These are phyloP conservation scores for Vitis hybrid DNA, from an alignment of 177 flowering plant genomes.

Conservation along the genomic window DNA sequence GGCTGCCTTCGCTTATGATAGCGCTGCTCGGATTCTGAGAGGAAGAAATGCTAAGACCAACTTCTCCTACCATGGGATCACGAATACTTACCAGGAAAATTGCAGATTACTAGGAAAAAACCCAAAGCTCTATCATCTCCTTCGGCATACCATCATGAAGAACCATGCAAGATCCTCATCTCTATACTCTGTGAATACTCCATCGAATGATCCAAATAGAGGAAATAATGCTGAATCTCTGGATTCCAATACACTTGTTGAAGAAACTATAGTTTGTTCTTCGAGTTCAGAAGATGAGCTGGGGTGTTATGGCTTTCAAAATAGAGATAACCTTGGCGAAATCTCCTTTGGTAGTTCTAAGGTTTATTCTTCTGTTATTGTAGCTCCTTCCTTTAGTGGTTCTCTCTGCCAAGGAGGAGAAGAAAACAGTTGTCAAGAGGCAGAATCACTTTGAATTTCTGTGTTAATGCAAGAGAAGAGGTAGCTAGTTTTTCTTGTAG, in stretches of 20 bases:
- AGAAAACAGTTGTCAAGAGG: no score
- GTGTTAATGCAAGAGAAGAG: not conserved
- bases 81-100: constrained; percentile 20
- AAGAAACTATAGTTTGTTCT: constrained; percentile 43
- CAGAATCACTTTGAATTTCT: no score
- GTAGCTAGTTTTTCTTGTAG: not conserved
- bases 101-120: constrained; percentile 27
- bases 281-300: constrained; percentile 9
- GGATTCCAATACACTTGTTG: constrained; percentile 24
- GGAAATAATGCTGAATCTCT: not conserved
- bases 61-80: constrained; percentile 27
- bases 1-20: constrained; percentile 55
- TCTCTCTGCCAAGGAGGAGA: constrained; percentile 1
- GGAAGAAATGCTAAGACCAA: constrained; percentile 56
- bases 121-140: constrained; percentile 40
- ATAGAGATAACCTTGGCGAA: not conserved
- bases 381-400: constrained; percentile 16
- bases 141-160: constrained; percentile 41
- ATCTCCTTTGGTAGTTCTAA: constrained; percentile 8
- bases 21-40: constrained; percentile 50
- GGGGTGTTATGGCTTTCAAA: constrained; percentile 8
- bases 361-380: constrained; percentile 21
- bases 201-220: constrained; percentile 1
- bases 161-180: constrained; percentile 20
- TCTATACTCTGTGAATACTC: not conserved